phyloP scores from a whole-genome alignment of 371 early-diverging fungal species.

The Nematocida parisii region DNA sequence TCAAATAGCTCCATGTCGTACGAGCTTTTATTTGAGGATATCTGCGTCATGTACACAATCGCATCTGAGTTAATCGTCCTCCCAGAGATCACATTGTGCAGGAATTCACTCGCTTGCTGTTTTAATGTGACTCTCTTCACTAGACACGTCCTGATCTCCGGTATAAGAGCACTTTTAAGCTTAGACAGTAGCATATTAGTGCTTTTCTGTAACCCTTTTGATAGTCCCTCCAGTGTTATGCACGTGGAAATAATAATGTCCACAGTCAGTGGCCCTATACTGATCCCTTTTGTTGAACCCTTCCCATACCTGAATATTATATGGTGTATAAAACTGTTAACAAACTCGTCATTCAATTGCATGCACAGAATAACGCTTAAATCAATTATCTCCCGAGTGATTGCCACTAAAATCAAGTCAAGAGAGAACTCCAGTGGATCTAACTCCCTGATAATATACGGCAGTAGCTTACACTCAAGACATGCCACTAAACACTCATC shows the following conservation, averaged over 20 bases:
- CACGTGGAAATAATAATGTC: constrained; percentile 50
- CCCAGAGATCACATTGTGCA: constrained; percentile 51
- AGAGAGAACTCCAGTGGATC: constrained; percentile 55
- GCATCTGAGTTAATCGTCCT: constrained; percentile 52
- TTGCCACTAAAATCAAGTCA: constrained; percentile 43
- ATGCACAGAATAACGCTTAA: constrained; percentile 32
- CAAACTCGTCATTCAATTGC: constrained; percentile 55
- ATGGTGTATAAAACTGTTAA: constrained; percentile 42
- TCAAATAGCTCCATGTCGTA: constrained; percentile 57
- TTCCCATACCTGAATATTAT: constrained; percentile 51
- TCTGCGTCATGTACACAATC: constrained; percentile 54
- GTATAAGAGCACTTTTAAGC: constrained; percentile 50
- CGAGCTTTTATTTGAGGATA: constrained; percentile 57
- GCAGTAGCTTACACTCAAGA: constrained; percentile 41
- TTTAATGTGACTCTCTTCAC: constrained; percentile 39
- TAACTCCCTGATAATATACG: constrained; percentile 42
- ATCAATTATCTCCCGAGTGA: constrained; percentile 45
- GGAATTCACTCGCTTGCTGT: constrained; percentile 56
- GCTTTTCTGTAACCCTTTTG: constrained; percentile 41
- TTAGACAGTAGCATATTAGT: constrained; percentile 21
- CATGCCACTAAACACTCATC: constrained; percentile 50
- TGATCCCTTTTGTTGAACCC: constrained; percentile 45
- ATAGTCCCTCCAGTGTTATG: constrained; percentile 38
- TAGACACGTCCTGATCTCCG: constrained; percentile 42
- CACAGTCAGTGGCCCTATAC: constrained; percentile 49